Base-by-base conservation (phyloP, 306 rosid species). In the Glycine soja region DNA sequence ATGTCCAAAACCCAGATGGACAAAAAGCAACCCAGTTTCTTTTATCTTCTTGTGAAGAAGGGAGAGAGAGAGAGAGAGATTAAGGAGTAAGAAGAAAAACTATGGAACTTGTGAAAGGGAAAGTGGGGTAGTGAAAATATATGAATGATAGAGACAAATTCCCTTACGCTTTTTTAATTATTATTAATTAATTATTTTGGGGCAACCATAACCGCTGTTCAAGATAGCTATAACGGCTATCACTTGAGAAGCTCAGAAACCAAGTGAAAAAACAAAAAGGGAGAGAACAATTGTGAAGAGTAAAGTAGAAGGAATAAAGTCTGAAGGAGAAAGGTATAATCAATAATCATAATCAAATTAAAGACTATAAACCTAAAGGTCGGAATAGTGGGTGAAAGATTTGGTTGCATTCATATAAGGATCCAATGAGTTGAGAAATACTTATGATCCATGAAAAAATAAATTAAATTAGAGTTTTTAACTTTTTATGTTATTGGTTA, bases 201-300 rank as follows among this genome's bases (percentile, higher is more conserved):
- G 80, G 71, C 67, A 4, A 45, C 47, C 38, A 18, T 50, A 77
- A 77, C 59, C 70, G 78, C 51, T 82, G 63, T 65, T 78, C 4
- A 54, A 78, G 69, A 42, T 68, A 52, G 8, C 7, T 6, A 24
- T 43, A 78, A 78, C 82, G 82, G 82, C 82, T 77, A 77, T 3
- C 15, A 77, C 63, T 63, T 61, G 10, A 48, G 73, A 68, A 46
- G 70, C 32, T 53, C 11, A 5, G 2, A 47, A 51, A 32, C 16
- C 14, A 38, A 5, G 6, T 47, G 38, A 8, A 9, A 8, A 46
- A 9, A 43, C 0, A 46, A 18, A 56, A 4, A 43, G 10, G 48
- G 24, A 16, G 5, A 68, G 2, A 45, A 42, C 4, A 68, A 19
- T 10, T 16, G 24, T 16, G 24, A 51, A 52, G 30, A 61, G 53